Evolutionary conservation across 768 basidiomycete genomes (phyloP).

Genomic region (Cantharellus anzutake): DNA sequence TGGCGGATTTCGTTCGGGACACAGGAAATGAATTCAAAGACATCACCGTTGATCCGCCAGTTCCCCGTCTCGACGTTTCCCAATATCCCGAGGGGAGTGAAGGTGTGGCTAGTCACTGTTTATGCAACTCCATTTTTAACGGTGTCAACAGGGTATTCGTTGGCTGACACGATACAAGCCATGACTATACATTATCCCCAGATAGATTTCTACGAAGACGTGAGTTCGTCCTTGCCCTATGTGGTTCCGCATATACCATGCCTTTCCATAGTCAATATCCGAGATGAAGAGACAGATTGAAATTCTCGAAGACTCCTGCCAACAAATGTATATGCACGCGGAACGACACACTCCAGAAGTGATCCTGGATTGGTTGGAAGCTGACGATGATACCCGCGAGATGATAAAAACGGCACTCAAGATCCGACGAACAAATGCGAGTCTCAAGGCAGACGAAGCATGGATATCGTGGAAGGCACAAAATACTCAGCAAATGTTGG

Average conservation of each 20-base stretch:
- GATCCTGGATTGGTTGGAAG: neutral
- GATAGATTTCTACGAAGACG: neutral
- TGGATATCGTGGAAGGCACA: neutral
- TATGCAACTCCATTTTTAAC: neutral
- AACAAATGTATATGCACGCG: neutral
- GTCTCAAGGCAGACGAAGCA: neutral
- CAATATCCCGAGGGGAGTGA: neutral
- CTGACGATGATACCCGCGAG: neutral
- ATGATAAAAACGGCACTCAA: neutral
- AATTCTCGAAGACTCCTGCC: neutral
- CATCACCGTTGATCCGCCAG: neutral
- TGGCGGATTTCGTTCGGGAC: neutral
- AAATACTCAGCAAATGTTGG: neutral
- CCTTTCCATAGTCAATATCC: neutral
- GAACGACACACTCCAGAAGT: neutral
- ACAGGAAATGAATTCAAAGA: neutral
- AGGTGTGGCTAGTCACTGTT: neutral
- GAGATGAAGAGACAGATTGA: neutral
- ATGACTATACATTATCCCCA: neutral
- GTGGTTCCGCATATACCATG: neutral
- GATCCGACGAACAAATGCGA: neutral
- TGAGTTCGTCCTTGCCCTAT: neutral
- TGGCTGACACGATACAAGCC: neutral
- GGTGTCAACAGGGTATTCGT: neutral
- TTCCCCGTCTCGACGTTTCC: neutral